These are phyloP conservation scores for Helotiales sp. DNA, from an alignment of 2,329 filamentous ascomycete genomes.

Conservation along the genomic window DNA sequence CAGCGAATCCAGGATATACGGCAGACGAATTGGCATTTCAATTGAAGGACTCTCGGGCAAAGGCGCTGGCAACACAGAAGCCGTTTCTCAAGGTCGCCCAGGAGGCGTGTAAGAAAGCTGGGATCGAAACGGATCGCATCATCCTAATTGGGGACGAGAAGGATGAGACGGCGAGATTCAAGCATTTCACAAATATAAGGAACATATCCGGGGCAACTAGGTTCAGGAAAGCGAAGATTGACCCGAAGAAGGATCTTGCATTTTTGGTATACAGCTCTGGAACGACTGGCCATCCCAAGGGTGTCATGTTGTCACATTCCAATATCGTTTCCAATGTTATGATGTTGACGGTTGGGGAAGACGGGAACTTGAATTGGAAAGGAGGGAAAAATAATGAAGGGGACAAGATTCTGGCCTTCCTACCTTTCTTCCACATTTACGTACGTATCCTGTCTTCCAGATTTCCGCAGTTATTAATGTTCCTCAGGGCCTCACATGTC, in stretches of 20 bases:
- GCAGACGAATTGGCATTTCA: constrained; percentile 84
- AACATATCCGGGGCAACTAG: constrained; percentile 64
- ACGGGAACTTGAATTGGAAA: constrained; percentile 58
- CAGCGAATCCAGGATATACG: constrained; percentile 88
- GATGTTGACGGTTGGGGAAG: constrained; percentile 60
- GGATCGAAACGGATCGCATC: constrained; percentile 73
- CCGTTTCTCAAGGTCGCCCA: constrained; percentile 67
- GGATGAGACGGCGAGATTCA: constrained; percentile 62
- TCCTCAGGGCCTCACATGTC: constrained; percentile 68
- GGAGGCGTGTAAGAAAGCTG: constrained; percentile 71
- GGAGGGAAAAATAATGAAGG: constrained; percentile 64
- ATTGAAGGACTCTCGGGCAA: constrained; percentile 77
- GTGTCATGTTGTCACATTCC: constrained; percentile 81
- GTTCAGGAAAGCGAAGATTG: constrained; percentile 64
- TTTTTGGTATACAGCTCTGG: constrained; percentile 90
- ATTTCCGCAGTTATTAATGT: constrained; percentile 8
- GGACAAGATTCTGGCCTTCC: constrained; percentile 76
- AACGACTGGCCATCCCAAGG: constrained; percentile 90
- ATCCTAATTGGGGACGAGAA: constrained; percentile 74
- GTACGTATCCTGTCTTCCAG: constrained; percentile 51
- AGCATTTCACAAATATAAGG: constrained; percentile 75
- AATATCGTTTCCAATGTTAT: constrained; percentile 80
- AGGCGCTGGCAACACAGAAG: constrained; percentile 75
- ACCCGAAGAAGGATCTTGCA: constrained; percentile 74
- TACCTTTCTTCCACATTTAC: constrained; percentile 94